These are phyloP conservation scores for Sporothrix dimorphospora DNA, from an alignment of 2,329 filamentous ascomycete genomes.

Conservation along the genomic window DNA sequence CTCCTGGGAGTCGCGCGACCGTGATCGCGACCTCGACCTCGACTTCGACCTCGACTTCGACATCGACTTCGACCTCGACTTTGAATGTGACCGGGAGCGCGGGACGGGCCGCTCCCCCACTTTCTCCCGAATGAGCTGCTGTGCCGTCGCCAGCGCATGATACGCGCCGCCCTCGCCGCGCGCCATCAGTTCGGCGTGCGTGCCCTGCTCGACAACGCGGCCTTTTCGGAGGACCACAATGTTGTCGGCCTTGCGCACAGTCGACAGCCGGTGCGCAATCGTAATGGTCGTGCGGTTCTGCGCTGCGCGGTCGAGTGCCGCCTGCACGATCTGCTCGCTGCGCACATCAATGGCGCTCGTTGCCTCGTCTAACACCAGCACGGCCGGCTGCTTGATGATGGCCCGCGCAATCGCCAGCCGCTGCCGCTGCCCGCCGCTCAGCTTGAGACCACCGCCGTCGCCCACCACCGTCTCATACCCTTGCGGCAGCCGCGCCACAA, in stretches of 20 bases:
- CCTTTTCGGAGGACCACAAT: conserved; percentile 78
- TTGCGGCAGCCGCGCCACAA: conserved; percentile 65
- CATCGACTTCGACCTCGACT: too few species aligned
- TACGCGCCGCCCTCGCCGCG: conserved; percentile 66
- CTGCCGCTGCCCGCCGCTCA: conserved; percentile 79
- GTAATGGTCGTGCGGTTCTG: conserved; percentile 41
- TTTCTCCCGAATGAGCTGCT: conserved; percentile 52
- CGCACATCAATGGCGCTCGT: conserved; percentile 56
- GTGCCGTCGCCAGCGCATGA: conserved; percentile 66
- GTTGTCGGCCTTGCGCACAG: conserved; percentile 75
- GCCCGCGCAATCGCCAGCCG: conserved; percentile 62
- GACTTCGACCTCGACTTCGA: too few species aligned
- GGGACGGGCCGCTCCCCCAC: background rate
- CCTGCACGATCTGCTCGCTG: conserved; percentile 40
- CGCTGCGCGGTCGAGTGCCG: conserved; percentile 38
- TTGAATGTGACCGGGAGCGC: background rate
- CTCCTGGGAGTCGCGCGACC: conserved; percentile 38
- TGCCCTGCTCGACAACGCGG: conserved; percentile 71
- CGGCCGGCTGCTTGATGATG: conserved; percentile 39
- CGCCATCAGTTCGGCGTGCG: conserved; percentile 70
- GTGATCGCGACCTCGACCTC: background rate
- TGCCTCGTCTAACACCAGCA: conserved; percentile 40
- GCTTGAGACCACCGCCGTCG: conserved; percentile 77
- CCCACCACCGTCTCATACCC: conserved; percentile 76
- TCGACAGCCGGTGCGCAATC: conserved; percentile 59